Conservation (phyloP, 1,284 basidiomycete genomes). For the Phellinidium pouzarii region DNA sequence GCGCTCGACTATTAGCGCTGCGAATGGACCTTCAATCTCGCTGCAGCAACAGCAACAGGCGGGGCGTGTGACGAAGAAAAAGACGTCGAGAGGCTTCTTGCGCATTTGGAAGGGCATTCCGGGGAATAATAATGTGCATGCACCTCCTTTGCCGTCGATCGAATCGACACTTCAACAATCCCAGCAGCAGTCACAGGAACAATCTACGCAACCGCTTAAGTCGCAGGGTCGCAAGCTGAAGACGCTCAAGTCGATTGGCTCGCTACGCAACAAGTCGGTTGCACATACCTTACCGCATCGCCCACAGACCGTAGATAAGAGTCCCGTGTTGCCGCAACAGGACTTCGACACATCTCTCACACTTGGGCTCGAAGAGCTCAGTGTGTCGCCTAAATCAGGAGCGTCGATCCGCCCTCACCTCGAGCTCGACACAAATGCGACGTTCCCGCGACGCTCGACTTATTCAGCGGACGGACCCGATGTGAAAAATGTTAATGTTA, state of each 20-base stretch:
- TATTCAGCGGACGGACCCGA: constrained; percentile 5
- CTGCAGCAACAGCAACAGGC: constrained; percentile 29
- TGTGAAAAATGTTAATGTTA: neutral
- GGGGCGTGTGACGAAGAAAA: constrained; percentile 37
- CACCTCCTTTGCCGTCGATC: constrained; percentile 12
- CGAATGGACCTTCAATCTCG: constrained; percentile 22
- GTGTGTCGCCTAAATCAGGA: neutral
- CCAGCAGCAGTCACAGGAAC: constrained; percentile 30
- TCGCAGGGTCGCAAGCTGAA: constrained; percentile 52
- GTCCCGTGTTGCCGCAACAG: constrained; percentile 45
- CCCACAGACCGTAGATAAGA: constrained; percentile 10
- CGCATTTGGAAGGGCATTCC: constrained; percentile 25
- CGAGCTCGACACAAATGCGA: neutral
- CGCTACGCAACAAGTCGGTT: constrained; percentile 51
- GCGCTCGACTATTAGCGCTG: constrained; percentile 26
- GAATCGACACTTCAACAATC: constrained; percentile 4
- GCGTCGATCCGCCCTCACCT: neutral
- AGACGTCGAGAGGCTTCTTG: constrained; percentile 60
- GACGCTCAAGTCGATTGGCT: constrained; percentile 71
- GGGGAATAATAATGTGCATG: constrained; percentile 1
- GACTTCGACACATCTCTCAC: constrained; percentile 15
- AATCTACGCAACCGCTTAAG: constrained; percentile 32
- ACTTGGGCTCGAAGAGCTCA: constrained; percentile 2
- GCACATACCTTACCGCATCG: constrained; percentile 21
- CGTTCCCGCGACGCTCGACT: neutral